Evolutionary conservation across 129 eudicot genomes (phyloP), one percentile per base, ranked within the genome.

Genomic region (Helichrysum umbraculigerum): DNA sequence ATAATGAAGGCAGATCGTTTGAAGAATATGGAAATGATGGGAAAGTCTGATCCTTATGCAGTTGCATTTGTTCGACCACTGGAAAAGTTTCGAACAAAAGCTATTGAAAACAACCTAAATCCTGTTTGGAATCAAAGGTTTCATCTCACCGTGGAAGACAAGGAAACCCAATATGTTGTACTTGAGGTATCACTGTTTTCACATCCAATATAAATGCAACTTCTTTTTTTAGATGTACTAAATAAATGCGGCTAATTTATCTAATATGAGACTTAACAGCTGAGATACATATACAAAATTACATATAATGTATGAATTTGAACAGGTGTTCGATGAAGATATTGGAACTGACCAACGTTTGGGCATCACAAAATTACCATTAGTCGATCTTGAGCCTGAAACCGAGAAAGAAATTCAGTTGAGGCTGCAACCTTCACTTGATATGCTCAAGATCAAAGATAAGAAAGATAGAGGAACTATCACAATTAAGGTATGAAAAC

Each of bases 381-480:
- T 94, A 72, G 75, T 56, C 74, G 97, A 91, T 42, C 84, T 94
- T 79, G 91, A 84, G 68, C 82, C 91, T 61, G 96, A 87, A 29
- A 67, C 66, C n/a, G 64, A 84, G 58, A 94, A 91, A 79, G 97
- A 89, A 74, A 50, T 87, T 16, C 87, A 88, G 37, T 66, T 94
- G 70, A 91, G 91, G 80, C 86, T 94, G 71, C 72, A 70, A 71
- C 96, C 98, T 71, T 79, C 93, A 19, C 97, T 94, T 71, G 97
- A 94, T 83, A 94, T 87, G 97, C 88, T 89, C 33, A 91, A 83
- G 79, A 76, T 91, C 19, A 94, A 94, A 79, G 98, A 94, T 69
- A 94, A 94, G 88, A 94, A 94, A 81, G 98, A 94, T 79, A 82
- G 97, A 85, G 98, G 98, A 80, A 91, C 96, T 41, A 52, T 94